Base-by-base conservation (phyloP, 106 monocot species). In the Dendrobium huoshanense region DNA sequence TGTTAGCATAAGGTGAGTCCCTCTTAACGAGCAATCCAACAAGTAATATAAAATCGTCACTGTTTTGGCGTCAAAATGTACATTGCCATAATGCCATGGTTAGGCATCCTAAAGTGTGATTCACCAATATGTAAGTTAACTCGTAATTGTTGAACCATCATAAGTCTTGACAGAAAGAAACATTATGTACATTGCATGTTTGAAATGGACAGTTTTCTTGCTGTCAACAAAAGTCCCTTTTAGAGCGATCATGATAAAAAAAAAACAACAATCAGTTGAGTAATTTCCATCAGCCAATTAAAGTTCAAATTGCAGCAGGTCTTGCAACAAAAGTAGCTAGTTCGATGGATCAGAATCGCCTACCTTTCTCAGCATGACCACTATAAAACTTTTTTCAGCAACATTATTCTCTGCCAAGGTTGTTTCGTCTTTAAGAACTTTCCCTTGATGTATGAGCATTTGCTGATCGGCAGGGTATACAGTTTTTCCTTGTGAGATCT, bases 371-470 rank as follows among this genome's bases (percentile, higher is more conserved):
- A 96, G 72, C 93, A 96, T 93, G 64, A 93, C 78, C 55, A 96
- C 96, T 44, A 96, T 44, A 88, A 96, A 96, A 83, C 84, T 87
- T 79, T 87, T 83, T 55, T 96, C 96, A 45, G 85, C 45, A 87
- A 96, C 85, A 79, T 86, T 86, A 80, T 94, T 96, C 29, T 92
- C 92, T 25, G 86, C 82, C 80, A 96, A 81, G 33, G 96, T 94
- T 18, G 92, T 90, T 47, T 91, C 81, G 85, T 96, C 94, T 75
- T 90, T 94, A 33, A 96, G 88, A 81, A 96, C 80, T 78, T 92
- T 94, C 74, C 96, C 96, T 85, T 94, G 92, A 80, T 94, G 80
- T 81, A 96, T 92, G 45, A 96, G 87, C 92, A 94, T 87, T 78
- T 87, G 88, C 43, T 92, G 90, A 31, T 92, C 96, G 27, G 92